phyloP scores from a whole-genome alignment of 176 grass and related monocot genomes.

The Raddia guianensis region DNA sequence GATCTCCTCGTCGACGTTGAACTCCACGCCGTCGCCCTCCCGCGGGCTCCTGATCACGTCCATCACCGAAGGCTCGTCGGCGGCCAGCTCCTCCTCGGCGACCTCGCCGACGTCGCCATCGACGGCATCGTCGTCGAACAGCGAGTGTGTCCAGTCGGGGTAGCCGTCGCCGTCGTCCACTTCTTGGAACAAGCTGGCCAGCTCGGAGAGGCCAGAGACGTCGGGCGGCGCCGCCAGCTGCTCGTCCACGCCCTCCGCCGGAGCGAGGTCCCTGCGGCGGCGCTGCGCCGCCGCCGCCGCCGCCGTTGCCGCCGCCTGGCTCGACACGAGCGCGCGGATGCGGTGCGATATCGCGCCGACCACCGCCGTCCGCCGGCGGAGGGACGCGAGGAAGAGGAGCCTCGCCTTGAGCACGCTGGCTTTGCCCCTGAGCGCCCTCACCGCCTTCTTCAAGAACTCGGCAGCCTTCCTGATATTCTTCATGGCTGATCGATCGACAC shows the following conservation, averaged over 20 bases:
- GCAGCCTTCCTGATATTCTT: conserved; percentile 64
- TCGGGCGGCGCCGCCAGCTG: neutral
- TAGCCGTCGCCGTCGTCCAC: neutral
- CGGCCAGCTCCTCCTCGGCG: conserved; percentile 25
- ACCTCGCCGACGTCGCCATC: neutral
- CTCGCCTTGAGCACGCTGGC: conserved; percentile 61
- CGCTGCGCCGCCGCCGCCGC: neutral
- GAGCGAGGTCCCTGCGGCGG: conserved; percentile 24
- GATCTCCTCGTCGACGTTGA: conserved; percentile 83
- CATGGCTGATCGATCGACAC: neutral
- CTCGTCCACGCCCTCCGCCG: conserved; percentile 8
- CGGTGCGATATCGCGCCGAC: conserved; percentile 40
- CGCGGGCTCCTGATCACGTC: conserved; percentile 65
- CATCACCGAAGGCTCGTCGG: conserved; percentile 57
- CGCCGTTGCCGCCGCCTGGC: neutral
- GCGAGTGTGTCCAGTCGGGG: conserved; percentile 44
- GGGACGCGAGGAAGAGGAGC: conserved; percentile 65
- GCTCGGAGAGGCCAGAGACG: neutral
- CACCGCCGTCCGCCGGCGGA: conserved; percentile 56
- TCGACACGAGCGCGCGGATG: conserved; percentile 51
- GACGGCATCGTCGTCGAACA: conserved; percentile 46
- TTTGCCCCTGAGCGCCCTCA: conserved; percentile 58
- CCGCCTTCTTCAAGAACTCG: conserved; percentile 63
- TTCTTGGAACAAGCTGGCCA: conserved; percentile 31
- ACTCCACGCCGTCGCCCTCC: conserved; percentile 65